Conservation (phyloP, 75 land plant species). For the Cunninghamia lanceolata region DNA sequence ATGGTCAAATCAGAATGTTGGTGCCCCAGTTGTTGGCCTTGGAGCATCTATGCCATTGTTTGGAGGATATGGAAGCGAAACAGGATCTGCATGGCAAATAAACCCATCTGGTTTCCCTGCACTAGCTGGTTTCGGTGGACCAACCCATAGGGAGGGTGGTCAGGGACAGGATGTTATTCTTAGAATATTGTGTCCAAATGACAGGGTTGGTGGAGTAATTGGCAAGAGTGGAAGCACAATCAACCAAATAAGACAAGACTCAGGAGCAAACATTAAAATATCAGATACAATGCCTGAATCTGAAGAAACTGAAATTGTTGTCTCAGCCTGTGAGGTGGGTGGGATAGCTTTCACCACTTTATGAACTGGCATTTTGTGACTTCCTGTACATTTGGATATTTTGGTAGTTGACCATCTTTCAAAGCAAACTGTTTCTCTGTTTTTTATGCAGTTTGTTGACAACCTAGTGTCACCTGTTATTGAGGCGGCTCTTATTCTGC, state of each 20-base stretch:
- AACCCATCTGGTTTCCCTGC: conserved; percentile 17
- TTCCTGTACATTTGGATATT: background rate
- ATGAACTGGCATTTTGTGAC: background rate
- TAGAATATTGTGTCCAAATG: conserved; percentile 77
- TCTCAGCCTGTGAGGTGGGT: conserved; percentile 81
- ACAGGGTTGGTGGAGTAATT: conserved; percentile 89
- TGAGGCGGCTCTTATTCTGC: conserved; percentile 85
- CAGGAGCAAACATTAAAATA: conserved; percentile 79
- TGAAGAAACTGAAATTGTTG: conserved; percentile 77
- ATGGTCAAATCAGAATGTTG: conserved; percentile 25
- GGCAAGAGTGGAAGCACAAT: conserved; percentile 94
- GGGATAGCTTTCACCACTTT: background rate
- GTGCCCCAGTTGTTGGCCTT: conserved; percentile 60
- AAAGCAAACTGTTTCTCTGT: background rate
- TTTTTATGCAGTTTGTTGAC: conserved; percentile 46
- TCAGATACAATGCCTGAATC: conserved; percentile 70
- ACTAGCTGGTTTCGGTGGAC: conserved; percentile 28
- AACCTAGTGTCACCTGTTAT: conserved; percentile 76
- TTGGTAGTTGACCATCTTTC: background rate
- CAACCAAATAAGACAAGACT: conserved; percentile 82
- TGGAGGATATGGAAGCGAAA: conserved; percentile 63
- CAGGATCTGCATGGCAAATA: conserved; percentile 41
- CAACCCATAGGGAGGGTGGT: conserved; percentile 35
- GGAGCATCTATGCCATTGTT: conserved; percentile 43
- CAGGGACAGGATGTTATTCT: conserved; percentile 63